Conservation (phyloP, 2,329 filamentous ascomycete genomes). For the Ophiostoma australiae region DNA sequence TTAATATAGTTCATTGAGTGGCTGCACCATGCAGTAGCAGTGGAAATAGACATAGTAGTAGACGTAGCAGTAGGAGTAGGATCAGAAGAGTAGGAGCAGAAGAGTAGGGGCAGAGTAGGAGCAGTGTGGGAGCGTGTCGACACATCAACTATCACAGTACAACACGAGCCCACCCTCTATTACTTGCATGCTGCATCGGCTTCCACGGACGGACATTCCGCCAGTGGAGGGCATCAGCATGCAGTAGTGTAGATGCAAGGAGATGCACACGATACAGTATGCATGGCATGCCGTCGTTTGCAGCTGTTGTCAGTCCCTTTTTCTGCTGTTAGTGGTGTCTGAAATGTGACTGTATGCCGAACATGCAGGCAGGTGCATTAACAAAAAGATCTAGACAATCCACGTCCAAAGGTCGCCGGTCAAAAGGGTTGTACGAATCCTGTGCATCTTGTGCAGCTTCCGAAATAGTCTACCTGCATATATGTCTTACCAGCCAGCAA, state of each 20-base stretch:
- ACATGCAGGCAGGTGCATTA: background rate
- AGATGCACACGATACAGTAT: background rate
- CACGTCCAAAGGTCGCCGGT: constrained; percentile 1
- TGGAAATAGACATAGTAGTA: no score
- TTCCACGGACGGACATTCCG: background rate
- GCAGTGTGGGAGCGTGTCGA: background rate
- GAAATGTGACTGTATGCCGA: background rate
- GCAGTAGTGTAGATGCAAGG: constrained; percentile 1
- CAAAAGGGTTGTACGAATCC: background rate
- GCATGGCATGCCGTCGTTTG: background rate
- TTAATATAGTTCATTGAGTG: background rate
- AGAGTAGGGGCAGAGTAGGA: background rate
- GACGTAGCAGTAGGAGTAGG: no score
- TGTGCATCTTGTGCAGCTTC: background rate
- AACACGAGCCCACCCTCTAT: background rate
- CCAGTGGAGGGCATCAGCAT: background rate
- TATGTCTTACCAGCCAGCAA: background rate
- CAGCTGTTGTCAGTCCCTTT: background rate
- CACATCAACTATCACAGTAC: background rate
- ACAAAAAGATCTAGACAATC: background rate
- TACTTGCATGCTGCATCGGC: background rate
- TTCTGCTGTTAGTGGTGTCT: background rate
- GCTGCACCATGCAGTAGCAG: constrained; percentile 7
- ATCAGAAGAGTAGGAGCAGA: background rate
- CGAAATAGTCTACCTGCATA: background rate